Conservation (phyloP, 192 early-diverging fungal genomes). For the Phlyctochytrium arcticum region DNA sequence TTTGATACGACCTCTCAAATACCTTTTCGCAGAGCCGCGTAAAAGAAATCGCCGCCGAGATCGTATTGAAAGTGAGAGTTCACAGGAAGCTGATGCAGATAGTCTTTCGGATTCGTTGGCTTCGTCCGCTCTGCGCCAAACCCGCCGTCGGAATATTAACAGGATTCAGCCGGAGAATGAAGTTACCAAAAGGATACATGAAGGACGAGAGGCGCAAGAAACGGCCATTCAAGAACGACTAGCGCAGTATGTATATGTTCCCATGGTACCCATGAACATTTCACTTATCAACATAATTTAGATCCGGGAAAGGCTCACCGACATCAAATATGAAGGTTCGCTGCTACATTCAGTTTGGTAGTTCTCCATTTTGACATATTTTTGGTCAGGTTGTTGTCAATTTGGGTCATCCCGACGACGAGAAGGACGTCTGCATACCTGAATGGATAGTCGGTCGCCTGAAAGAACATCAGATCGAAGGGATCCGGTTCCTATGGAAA, state of each 20-base stretch:
- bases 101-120: too few relatives aligned
- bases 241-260: neutral
- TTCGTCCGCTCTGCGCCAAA: too few relatives aligned
- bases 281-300: neutral
- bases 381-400: slow-evolving; percentile 68
- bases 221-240: neutral
- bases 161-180: slow-evolving; percentile 27
- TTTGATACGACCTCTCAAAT: too few relatives aligned
- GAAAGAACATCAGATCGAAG: slow-evolving; percentile 70
- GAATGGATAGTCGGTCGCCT: slow-evolving; percentile 50
- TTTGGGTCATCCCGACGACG: slow-evolving; percentile 53
- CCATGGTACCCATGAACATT: neutral
- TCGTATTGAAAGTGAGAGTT: too few relatives aligned
- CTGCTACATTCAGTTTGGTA: too few relatives aligned
- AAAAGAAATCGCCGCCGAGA: too few relatives aligned
- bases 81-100: too few relatives aligned
- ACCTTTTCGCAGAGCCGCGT: too few relatives aligned
- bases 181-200: slow-evolving; percentile 19
- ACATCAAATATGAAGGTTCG: too few relatives aligned
- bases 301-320: too few relatives aligned
- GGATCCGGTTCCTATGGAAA: slow-evolving; percentile 77
- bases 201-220: slow-evolving; percentile 4
- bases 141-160: slow-evolving; percentile 32
- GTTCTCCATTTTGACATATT: too few relatives aligned
- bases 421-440: slow-evolving; percentile 52